A percentile compares a stretch with the other conserved stretches of the same genome.
Conservation (phyloP, 2,329 filamentous ascomycete species). For the Calonectria pauciramosa region DNA sequence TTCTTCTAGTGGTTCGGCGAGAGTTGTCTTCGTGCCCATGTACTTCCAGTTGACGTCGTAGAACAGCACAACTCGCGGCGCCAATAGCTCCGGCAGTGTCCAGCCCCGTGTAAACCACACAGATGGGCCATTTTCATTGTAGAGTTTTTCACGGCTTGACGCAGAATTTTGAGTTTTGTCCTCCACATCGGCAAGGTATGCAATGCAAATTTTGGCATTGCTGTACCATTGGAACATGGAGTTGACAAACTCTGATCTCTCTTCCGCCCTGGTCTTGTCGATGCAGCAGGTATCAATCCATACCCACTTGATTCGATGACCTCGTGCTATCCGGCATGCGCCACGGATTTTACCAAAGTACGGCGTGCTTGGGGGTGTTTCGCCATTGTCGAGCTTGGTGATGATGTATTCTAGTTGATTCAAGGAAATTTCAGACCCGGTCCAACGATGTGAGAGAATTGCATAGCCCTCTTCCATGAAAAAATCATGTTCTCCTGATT, state of each 20-base stretch:
- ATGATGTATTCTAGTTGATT: background rate
- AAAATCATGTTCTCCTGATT: background rate
- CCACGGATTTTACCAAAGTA: background rate
- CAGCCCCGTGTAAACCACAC: background rate
- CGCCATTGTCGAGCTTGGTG: background rate
- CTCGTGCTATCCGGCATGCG: background rate
- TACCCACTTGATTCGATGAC: slow-evolving; percentile 3
- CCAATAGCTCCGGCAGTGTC: background rate
- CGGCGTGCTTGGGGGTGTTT: background rate
- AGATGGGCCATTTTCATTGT: background rate
- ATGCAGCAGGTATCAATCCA: slow-evolving; percentile 10
- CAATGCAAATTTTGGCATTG: background rate
- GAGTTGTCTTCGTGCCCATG: background rate
- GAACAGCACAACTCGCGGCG: background rate
- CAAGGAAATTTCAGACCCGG: background rate
- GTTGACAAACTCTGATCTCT: background rate
- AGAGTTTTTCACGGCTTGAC: background rate
- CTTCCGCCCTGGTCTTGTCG: background rate
- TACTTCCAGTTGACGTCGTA: slow-evolving; percentile 4
- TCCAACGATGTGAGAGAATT: background rate
- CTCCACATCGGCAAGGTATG: background rate
- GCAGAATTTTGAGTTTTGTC: background rate
- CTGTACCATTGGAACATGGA: slow-evolving; percentile 8
- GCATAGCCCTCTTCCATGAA: slow-evolving; percentile 1
- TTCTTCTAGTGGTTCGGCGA: background rate